Evolutionary conservation across 139 green algal genomes (phyloP).

Genomic region (Monoraphidium neglectum): DNA sequence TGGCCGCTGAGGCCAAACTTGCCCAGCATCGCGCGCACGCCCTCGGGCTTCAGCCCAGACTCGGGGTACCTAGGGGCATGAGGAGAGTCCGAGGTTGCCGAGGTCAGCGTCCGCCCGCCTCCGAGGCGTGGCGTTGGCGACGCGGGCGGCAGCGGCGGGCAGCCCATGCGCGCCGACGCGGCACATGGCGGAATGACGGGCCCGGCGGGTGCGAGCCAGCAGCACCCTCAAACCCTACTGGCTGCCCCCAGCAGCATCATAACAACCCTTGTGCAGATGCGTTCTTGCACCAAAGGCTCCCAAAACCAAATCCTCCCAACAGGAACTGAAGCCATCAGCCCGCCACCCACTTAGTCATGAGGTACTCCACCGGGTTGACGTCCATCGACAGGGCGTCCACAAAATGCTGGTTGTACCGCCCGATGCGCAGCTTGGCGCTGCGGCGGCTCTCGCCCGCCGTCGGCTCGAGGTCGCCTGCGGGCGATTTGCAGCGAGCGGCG

Average conservation of each 20-base stretch:
- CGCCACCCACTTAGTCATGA: conserved; percentile 73
- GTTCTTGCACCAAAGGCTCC: too few species aligned
- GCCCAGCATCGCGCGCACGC: conserved; percentile 91
- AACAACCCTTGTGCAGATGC: too few species aligned
- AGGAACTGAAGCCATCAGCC: conserved; percentile 4
- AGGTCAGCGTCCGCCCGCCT: background rate
- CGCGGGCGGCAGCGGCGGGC: too few species aligned
- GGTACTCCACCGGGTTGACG: conserved; percentile 95
- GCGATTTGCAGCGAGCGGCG: too few species aligned
- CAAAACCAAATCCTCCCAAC: background rate
- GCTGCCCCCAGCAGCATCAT: too few species aligned
- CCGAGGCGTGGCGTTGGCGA: too few species aligned
- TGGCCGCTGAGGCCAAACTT: conserved; percentile 94
- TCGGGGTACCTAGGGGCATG: conserved; percentile 28
- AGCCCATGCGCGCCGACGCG: too few species aligned
- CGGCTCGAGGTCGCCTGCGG: conserved; percentile 88
- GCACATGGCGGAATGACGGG: too few species aligned
- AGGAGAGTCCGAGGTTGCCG: background rate
- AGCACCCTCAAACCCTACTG: too few species aligned
- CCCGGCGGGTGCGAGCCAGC: too few species aligned
- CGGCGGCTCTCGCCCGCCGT: conserved; percentile 84
- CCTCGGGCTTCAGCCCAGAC: conserved; percentile 80
- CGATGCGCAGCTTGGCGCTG: conserved; percentile 94
- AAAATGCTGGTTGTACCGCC: conserved; percentile 97
- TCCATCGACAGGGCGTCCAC: conserved; percentile 96